Evolutionary conservation across 768 basidiomycete genomes (phyloP).

Genomic region (Clitopilus hobsonii): DNA sequence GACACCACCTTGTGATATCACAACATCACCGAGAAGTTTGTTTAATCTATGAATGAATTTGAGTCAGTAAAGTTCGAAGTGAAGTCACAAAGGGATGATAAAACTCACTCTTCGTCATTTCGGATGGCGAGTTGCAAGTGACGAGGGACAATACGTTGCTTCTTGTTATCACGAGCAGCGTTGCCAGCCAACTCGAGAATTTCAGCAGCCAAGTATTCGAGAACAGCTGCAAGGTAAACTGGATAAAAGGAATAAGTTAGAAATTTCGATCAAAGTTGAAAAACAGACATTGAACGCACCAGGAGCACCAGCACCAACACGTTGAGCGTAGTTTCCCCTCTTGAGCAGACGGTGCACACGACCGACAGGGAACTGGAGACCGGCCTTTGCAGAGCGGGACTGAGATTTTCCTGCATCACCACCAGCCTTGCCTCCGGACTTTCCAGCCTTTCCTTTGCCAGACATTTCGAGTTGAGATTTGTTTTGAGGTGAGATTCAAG

Average conservation of each 20-base stretch:
- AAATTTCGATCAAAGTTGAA: not conserved
- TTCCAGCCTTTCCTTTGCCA: conserved; percentile 47
- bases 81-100: not conserved
- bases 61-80: not conserved
- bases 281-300: conserved; percentile 32
- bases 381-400: conserved; percentile 71
- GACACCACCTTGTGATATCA: conserved; percentile 84
- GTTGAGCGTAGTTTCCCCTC: conserved; percentile 83
- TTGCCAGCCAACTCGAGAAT: conserved; percentile 91
- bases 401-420: conserved; percentile 48
- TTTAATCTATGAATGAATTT: conserved; percentile 39
- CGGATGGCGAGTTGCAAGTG: conserved; percentile 91
- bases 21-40: conserved; percentile 75
- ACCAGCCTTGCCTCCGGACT: conserved; percentile 45
- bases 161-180: conserved; percentile 80
- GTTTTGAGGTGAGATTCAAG: not conserved
- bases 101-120: conserved; percentile 75
- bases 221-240: conserved; percentile 89
- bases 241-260: conserved; percentile 4
- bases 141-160: conserved; percentile 92
- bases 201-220: conserved; percentile 90
- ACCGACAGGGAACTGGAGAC: conserved; percentile 85
- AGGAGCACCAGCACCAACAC: conserved; percentile 87
- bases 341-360: conserved; percentile 89
- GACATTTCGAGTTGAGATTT: conserved; percentile 29